Base-by-base conservation (phyloP, 345 rosid genomes). In the Ailanthus altissimus region DNA sequence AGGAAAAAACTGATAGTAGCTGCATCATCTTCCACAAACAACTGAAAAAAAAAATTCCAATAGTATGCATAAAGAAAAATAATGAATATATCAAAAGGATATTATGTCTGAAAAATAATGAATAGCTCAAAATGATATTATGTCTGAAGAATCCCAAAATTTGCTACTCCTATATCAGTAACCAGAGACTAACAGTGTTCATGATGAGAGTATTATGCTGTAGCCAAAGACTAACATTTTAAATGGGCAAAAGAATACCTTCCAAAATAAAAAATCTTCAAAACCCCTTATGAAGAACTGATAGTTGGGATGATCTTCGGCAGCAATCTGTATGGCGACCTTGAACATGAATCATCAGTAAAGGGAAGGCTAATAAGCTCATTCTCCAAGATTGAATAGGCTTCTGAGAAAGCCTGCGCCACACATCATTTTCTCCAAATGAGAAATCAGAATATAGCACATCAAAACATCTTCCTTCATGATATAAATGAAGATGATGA, bases 391-490 rank as follows among this genome's bases (percentile, higher is more conserved):
- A 85, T 62, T 75, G 94, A 85, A 87, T 90, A 90, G 47, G 99
- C 99, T 78, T 95, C 99, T 28, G 99, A 89, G 85, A 95, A 95
- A 70, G 99, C 98, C 98, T 95, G 89, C 86, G 89, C 32, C 72
- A 83, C 53, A 63, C 26, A 76, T 77, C 23, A 62, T 43, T 60
- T 12, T 70, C 51, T 32, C 56, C 56, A 54, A 59, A 69, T 14
- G 64, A 72, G 67, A 74, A 32, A 59, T 47, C 42, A 16, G 67
- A 28, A 68, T 40, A 75, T 28, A 73, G 73, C 46, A 32, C 14
- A 80, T 60, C 67, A 57, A 74, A 76, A 67, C 46, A 51, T 75
- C 26, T 26, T 61, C 42, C n/a, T 28, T 6, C 20, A 6, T 8
- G 58, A 64, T 64, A 40, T 16, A 9, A 20, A 63, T n/a, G 38